A percentile compares a stretch with the other conserved stretches of the same genome.
Evolutionary conservation across 345 rosid species (phyloP).

Genomic region (Corchorus capsularis): DNA sequence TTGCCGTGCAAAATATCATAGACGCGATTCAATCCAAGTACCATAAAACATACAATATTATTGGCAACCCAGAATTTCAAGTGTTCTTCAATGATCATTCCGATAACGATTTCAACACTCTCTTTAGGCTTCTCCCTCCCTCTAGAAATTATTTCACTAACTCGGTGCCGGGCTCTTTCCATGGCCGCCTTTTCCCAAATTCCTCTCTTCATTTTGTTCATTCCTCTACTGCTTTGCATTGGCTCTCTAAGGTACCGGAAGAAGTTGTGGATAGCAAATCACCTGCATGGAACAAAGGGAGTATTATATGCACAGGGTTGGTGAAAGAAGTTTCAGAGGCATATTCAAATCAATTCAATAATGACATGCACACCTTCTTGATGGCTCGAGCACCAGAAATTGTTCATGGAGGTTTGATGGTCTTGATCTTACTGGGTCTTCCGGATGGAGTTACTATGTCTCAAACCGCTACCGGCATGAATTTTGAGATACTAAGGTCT

Average conservation of each 20-base stretch:
- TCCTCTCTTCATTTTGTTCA: slow-evolving; percentile 36
- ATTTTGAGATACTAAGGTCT: background rate
- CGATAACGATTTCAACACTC: slow-evolving; percentile 35
- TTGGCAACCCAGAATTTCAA: slow-evolving; percentile 16
- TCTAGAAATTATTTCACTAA: slow-evolving; percentile 18
- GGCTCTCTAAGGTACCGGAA: slow-evolving; percentile 30
- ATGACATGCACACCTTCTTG: slow-evolving; percentile 16
- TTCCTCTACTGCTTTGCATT: slow-evolving; percentile 34
- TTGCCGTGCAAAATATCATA: slow-evolving; percentile 38
- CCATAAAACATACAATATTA: background rate
- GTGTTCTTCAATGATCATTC: slow-evolving; percentile 33
- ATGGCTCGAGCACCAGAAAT: slow-evolving; percentile 23
- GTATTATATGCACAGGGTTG: background rate
- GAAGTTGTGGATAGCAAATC: background rate
- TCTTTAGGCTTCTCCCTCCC: slow-evolving; percentile 28
- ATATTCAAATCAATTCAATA: background rate
- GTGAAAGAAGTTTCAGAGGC: background rate
- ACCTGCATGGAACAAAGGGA: slow-evolving; percentile 12
- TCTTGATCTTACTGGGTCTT: background rate
- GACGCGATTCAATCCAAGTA: slow-evolving; percentile 36
- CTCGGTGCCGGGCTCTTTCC: slow-evolving; percentile 40
- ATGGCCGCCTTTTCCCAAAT: slow-evolving; percentile 39
- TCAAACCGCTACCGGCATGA: background rate
- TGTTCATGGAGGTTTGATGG: slow-evolving; percentile 24
- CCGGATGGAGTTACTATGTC: background rate